Evolutionary conservation across 1,284 basidiomycete species (phyloP), one percentile per base, ranked within the genome.

Genomic region (Neonothopanus nambi): DNA sequence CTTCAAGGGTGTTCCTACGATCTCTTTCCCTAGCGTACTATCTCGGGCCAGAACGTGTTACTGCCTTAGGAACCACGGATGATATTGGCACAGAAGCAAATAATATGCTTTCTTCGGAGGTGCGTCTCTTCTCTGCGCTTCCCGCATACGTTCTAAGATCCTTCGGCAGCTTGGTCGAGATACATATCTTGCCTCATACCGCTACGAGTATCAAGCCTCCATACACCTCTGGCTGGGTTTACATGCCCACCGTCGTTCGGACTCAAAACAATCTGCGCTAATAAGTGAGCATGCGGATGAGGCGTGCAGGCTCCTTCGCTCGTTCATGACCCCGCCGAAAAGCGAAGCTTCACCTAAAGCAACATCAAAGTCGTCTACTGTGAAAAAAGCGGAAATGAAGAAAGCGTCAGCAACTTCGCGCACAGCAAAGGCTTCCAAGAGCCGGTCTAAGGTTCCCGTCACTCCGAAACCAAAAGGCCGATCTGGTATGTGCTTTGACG

Each of bases 211-310:
- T 56, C 73, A 68, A 28, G 74, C 79, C 2, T 67, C 74, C 1
- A 68, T 73, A 2, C 77, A 85, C 58, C 70, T 89, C n/a, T 89
- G 85, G 85, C 65, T 80, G 37, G 80, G 82, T 1, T 66, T 90
- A 12, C 83, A 87, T 60, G 76, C 78, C 1, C 87, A 90, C 65
- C 76, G 79, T 17, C 71, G 67, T 11, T 71, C 65, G 3, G 75
- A 77, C 55, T 49, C 63, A 1, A 62, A 71, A 12, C 78, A 79
- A 62, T 73, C 68, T 48, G 58, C 65, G 0, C 59, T 72, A 7
- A 72, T 85, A 24, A 66, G 73, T 12, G 57, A 65, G 21, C 77
- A 84, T 56, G 70, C 77, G 0, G 79, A 81, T 24, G 69, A 78
- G 17, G 84, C 82, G 0, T 82, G 74, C 59, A 67, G 62, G 17